Base-by-base conservation (phyloP, 2,329 filamentous ascomycete species). In the Ascochyta fabae region DNA sequence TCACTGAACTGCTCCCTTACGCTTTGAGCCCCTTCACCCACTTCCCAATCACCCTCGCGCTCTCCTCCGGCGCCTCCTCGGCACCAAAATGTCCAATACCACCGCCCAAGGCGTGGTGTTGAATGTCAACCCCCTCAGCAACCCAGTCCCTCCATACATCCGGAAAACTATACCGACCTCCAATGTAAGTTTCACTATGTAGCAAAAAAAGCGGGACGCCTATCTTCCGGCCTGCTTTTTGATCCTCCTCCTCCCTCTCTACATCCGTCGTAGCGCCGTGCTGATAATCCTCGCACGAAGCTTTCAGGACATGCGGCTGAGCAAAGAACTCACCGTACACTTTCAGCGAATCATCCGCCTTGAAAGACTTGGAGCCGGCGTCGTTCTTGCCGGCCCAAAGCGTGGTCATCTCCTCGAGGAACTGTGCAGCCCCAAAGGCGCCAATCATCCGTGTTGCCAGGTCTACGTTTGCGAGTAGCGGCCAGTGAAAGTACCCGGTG, bases 401-500 rank as follows among this genome's bases (percentile, higher is more conserved):
- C 70, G 59, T 15, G 1, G 64, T 65, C 66, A 71, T 67, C 8
- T 72, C 70, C 7, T 52, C 46, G 43, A 69, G 66, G 56, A 78
- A 83, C 35, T 75, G 65, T 16, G 77, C 72, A 0, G 77, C 71
- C n/a, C 83, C 77, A 31, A 73, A 69, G 6, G 70, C 58, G 80
- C 45, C 79, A 42, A 84, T 70, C 36, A 75, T 78, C 63, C 85
- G 83, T 0, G 81, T 83, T 5, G 86, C 76, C 0, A 84, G 81
- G 5, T 71, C 71, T 0, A 73, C 67, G 64, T 86, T 84, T 8
- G 84, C 82, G 19, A 86, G 76, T 59, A 86, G 81, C 48, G 84
- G 84, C 83, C 84, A 86, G 69, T 86, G 84, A 62, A 81, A 86
- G 67, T 85, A 86, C 0, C 77, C 76, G 6, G 62, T 56, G 26